Base-by-base conservation (phyloP, 139 green algal genomes). In the Edaphochlamys debaryana region DNA sequence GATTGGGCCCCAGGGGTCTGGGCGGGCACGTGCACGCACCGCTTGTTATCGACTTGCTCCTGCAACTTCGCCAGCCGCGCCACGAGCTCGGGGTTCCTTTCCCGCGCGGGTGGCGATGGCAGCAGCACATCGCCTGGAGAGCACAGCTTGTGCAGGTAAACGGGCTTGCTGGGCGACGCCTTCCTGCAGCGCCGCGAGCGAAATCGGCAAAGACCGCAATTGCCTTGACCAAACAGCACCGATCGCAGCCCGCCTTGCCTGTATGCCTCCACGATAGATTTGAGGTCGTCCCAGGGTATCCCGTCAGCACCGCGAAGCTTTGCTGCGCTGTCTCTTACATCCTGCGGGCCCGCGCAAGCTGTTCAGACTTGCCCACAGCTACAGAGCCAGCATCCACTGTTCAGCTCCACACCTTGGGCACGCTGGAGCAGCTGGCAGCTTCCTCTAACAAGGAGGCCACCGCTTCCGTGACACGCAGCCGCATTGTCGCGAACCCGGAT, bases 21-120 rank as follows among this genome's bases (percentile, higher is more conserved):
- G n/a, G n/a, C n/a, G n/a, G n/a, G n/a, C n/a, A n/a, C n/a, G n/a
- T n/a, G 25, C 17, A 45, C 75, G 41, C 90, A 94, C 37, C 79
- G 69, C 52, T 87, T 64, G 70, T 96, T 83, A 25, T 96, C 92
- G 25, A 94, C 45, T n/a, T 76, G 19, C 8, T 71, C 71, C 48
- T 85, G 82, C 69, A 95, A 80, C 52, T 86, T 72, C 29, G 87
- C 79, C n/a, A 97, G 76, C 17, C 90, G 88, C 3, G 81, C 79
- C 50, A 87, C 54, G 54, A 97, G 80, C 62, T 93, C 88, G 0
- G 86, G 82, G 42, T 72, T 90, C 40, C 78, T 84, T 38, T 89
- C 64, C 4, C 83, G 75, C 23, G 60, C 74, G 29, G 63, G 63
- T 3, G 93, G 93, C 19, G 76, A 15, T 3, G 56, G 54, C 1